phyloP scores from a whole-genome alignment of 1,284 basidiomycete species.

The Sanghuangporus sanghuang region DNA sequence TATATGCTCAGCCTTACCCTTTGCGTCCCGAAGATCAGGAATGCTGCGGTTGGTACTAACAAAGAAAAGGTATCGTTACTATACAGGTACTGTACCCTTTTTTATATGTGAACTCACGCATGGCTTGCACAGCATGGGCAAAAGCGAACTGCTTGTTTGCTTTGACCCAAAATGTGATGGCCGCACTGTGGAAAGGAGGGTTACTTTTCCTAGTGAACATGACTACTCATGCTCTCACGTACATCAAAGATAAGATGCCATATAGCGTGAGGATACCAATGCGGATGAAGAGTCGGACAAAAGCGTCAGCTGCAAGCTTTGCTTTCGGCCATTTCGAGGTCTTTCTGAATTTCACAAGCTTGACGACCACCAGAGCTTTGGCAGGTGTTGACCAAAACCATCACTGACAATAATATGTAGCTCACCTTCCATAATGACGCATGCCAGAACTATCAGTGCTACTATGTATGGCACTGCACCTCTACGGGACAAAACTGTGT shows the following conservation, averaged over 20 bases:
- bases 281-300: slow-evolving; percentile 1
- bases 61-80: neutral
- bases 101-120: neutral
- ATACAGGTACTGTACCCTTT: neutral
- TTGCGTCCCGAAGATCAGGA: slow-evolving; percentile 6
- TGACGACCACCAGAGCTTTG: neutral
- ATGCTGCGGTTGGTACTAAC: slow-evolving; percentile 1
- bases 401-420: neutral
- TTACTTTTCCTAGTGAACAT: neutral
- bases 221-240: neutral
- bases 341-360: neutral
- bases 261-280: neutral
- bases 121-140: neutral
- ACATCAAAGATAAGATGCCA: neutral
- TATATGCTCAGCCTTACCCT: neutral
- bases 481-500: neutral
- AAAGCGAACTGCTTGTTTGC: neutral
- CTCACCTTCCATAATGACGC: neutral
- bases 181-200: neutral
- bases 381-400: neutral
- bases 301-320: neutral
- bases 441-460: neutral
- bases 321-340: neutral
- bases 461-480: neutral
- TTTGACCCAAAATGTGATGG: neutral